Evolutionary conservation across 495 filamentous ascomycete species (phyloP).

Genomic region (Penicillium antarcticum): DNA sequence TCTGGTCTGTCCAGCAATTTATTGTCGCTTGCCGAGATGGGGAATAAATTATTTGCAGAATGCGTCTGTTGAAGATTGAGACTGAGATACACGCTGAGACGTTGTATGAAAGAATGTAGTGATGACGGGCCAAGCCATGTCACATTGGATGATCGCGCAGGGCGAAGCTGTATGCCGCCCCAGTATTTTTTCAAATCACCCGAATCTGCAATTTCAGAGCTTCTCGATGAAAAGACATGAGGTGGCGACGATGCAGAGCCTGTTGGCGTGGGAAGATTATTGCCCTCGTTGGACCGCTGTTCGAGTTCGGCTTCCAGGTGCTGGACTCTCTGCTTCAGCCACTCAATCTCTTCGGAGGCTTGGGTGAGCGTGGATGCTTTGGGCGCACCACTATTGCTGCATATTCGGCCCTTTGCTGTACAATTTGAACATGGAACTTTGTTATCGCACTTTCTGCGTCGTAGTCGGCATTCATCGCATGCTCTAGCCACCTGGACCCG

Average conservation of each 20-base stretch:
- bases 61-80: slow-evolving; percentile 27
- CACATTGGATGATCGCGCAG: slow-evolving; percentile 22
- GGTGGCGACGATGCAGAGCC: slow-evolving; percentile 2
- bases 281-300: neutral
- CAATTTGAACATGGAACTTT: slow-evolving; percentile 44
- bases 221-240: neutral
- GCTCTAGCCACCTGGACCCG: slow-evolving; percentile 41
- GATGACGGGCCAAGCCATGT: slow-evolving; percentile 39
- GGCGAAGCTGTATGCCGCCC: slow-evolving; percentile 24
- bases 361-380: slow-evolving; percentile 7
- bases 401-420: slow-evolving; percentile 27
- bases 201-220: neutral
- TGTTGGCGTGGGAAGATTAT: neutral
- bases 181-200: slow-evolving; percentile 14
- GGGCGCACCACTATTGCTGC: slow-evolving; percentile 30
- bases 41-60: slow-evolving; percentile 11
- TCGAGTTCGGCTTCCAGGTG: slow-evolving; percentile 36
- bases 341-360: slow-evolving; percentile 2
- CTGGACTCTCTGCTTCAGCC: slow-evolving; percentile 29
- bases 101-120: slow-evolving; percentile 35
- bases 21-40: slow-evolving; percentile 11
- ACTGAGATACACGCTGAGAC: slow-evolving; percentile 31
- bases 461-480: slow-evolving; percentile 44
- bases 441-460: slow-evolving; percentile 46
- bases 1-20: slow-evolving; percentile 7